Evolutionary conservation across 148 eudicot species (phyloP), one percentile per base, ranked within the genome.

Genomic region (Fagopyrum tataricum): DNA sequence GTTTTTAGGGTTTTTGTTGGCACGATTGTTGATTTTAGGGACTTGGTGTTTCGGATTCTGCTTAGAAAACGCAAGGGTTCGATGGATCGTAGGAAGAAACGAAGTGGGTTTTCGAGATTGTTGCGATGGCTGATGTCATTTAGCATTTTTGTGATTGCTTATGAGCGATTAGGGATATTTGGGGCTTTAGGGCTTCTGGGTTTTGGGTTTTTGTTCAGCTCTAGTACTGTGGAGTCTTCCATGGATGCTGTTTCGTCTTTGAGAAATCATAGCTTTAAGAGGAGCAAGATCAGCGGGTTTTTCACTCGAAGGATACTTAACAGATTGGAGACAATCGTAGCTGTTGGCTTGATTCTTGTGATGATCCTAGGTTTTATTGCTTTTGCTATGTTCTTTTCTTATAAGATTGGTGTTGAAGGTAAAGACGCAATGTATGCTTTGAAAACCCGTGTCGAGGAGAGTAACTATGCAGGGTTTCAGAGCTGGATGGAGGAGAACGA

Each of bases 401-500:
- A 94, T 76, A 91, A 94, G 82, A 84, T 94, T 53, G 98, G 97
- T 3, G 83, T 94, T 31, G 98, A 94, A 76, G 88, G 98, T 5
- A 91, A 85, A 73, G 97, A 88, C 72, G 97, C 96, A 0, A 96
- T 94, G 17, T 81, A 82, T 56, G 85, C 93, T 12, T 67, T 94
- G 72, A 94, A 91, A 68, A 80, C 87, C 15, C 96, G 85, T 52
- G 93, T 91, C 0, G 88, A 91, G 73, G 87, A 89, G 76, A 91
- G 83, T 44, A 90, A 94, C 80, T 91, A 89, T 71, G 90, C 98
- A 0, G 98, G 98, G 20, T 62, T 91, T 49, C 89, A 87, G 82
- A 71, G 89, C 72, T 91, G 98, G 97, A 91, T 94, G 93, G 96
- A 89, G 70, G 98, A 91, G 53, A 94, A 94, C 79, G 97, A 94